Base-by-base conservation (phyloP, 2,329 filamentous ascomycete species). In the Talaromyces atroroseus region DNA sequence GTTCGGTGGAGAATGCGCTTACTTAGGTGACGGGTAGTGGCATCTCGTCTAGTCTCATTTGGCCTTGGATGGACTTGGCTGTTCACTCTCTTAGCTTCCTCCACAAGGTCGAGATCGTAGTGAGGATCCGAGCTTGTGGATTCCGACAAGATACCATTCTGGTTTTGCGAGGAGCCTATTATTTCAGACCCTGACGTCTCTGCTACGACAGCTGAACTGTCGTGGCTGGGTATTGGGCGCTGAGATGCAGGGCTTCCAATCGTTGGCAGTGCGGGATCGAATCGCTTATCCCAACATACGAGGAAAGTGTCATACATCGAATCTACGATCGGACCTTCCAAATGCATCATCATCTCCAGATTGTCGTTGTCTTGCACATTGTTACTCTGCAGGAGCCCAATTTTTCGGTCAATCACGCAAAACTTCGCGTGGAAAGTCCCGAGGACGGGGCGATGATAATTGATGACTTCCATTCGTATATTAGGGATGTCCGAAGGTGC, bases 351-450 rank as follows among this genome's bases (percentile, higher is more conserved):
- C 88, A 92, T 91, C 69, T 92, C 89, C 55, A 91, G 59, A 61
- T 92, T 92, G 63, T 89, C 86, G 53, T 90, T 92, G 61, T 90
- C 71, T 62, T 81, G 79, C 50, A 92, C 87, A 64, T 92, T 92
- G 68, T 90, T 90, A 73, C 87, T 91, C 71, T 88, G 86, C 1
- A 92, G 68, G 1, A 89, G 74, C 0, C 82, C 88, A n/a, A 87
- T 76, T 59, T 81, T 82, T 6, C 88, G 79, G 68, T 92, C 89
- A 1, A 92, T 82, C 1, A 92, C 76, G 78, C 89, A 88, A 66
- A 87, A 90, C 66, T 92, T 92, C 60, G 84, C 78, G 64, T 92
- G 89, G 42, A 91, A 87, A 0, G 89, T 92, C 0, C 89, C 88
- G 2, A 92, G 70, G 1, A 87, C 71, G 1, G 87, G 81, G 12